phyloP scores from a whole-genome alignment of 2,329 filamentous ascomycete species.

The Aspergillus unguis region DNA sequence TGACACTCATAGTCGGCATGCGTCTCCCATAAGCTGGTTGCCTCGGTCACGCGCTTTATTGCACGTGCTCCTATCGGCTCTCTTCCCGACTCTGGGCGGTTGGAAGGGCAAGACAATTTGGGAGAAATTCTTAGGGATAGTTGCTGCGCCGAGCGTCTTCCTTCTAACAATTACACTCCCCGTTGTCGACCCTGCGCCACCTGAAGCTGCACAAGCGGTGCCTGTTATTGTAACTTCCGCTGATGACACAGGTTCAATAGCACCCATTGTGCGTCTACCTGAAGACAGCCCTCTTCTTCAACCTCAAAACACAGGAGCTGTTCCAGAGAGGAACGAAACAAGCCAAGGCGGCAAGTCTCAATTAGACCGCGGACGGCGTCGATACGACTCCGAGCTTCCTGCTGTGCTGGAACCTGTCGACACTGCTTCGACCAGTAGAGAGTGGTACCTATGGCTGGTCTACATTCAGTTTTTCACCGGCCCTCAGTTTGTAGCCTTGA shows the following conservation, averaged over 20 bases:
- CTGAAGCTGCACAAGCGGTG: constrained; percentile 48
- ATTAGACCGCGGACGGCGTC: constrained; percentile 14
- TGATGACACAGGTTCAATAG: constrained; percentile 15
- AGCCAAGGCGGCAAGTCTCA: constrained; percentile 19
- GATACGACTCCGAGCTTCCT: constrained; percentile 42
- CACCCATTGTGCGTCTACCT: constrained; percentile 32
- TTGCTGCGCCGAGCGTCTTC: constrained; percentile 88
- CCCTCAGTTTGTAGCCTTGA: constrained; percentile 74
- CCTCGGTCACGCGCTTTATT: constrained; percentile 70
- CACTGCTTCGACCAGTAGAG: constrained; percentile 37
- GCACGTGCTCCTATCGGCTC: constrained; percentile 64
- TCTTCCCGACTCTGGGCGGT: constrained; percentile 82
- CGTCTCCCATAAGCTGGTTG: constrained; percentile 67
- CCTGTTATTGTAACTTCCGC: constrained; percentile 24
- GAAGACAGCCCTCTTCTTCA: constrained; percentile 36
- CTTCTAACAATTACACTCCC: constrained; percentile 85
- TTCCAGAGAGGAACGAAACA: constrained; percentile 8
- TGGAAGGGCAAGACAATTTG: constrained; percentile 81
- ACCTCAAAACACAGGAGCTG: constrained; percentile 17
- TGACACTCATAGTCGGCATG: constrained; percentile 36
- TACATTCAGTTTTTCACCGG: constrained; percentile 81
- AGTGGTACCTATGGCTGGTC: constrained; percentile 91
- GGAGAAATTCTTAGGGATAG: constrained; percentile 75
- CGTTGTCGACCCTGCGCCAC: constrained; percentile 70
- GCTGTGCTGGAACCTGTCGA: constrained; percentile 24